Evolutionary conservation across 2,329 filamentous ascomycete genomes (phyloP), one percentile per base, ranked within the genome.

Genomic region (Fusarium piperis): DNA sequence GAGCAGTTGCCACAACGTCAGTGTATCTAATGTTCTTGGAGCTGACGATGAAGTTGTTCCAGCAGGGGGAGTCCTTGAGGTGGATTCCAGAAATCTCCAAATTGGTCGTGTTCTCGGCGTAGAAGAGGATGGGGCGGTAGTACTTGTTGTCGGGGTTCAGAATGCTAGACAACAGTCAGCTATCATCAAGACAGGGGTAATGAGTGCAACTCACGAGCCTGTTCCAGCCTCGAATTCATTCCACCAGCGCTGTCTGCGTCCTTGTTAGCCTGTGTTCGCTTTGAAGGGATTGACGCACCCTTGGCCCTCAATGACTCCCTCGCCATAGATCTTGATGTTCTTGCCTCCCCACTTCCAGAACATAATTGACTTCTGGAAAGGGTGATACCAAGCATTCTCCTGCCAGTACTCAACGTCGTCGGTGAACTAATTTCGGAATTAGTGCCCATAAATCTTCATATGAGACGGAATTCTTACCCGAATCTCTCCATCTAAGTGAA

Each of bases 271-370:
- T 7, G 2, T 13, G 4, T 48, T 59, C 26, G 3, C n/a, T 2
- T 20, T 65, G 23, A 48, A 35, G 64, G 12, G 16, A 7, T 16
- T 8, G 9, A 20, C 51, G 1, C 3, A 68, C 65, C 70, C 89
- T 66, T 90, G 88, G 0, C 86, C 88, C 63, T 91, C 87, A 46
- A 91, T 81, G 15, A 85, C 80, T 46, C 89, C 85, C 13, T 85
- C 82, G 46, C 90, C 90, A 62, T 85, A 88, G 71, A 91, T 89
- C 68, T 85, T 87, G 76, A 91, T 88, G 68, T 89, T 82, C 68
- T 87, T 84, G 12, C 89, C 89, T 62, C 89, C 88, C 88, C 88
- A 91, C 57, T 89, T 87, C 86, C 88, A 90, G 74, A 90, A 91
- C 62, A 88, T 88, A 62, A 90, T 87, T 4, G 85, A 88, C 67